Base-by-base conservation (phyloP, 495 filamentous ascomycete genomes). In the Talaromyces adpressus region DNA sequence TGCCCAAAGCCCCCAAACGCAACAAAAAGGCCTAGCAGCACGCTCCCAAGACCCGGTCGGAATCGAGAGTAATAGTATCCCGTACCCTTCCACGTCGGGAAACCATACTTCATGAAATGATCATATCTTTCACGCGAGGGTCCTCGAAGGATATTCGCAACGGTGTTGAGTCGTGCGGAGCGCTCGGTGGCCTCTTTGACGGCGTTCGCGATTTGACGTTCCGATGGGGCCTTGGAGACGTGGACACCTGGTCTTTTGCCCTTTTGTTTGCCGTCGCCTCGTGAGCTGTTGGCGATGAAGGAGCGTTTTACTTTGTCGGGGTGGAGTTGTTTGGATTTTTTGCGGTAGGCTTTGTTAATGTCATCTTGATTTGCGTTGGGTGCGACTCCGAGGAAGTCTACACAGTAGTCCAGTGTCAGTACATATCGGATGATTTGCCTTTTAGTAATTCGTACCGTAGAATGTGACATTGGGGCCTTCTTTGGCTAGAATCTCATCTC, bases 41-140 rank as follows among this genome's bases (percentile, higher is more conserved):
- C 94, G 9, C 88, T 87, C 20, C 90, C 91, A 9, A 97, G 78
- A 11, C 94, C 94, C 1, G 94, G 94, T 29, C 94, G 85, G 82
- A 91, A 97, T 6, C 94, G 88, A 61, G 82, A 87, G 77, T 98
- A 99, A 81, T 97, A 98, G 81, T 98, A 99, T 60, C 93, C 95
- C 18, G 94, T 97, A 36, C 95, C 94, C 73, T 90, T 91, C 94
- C 95, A 98, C 57, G 84, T 86, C 11, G 94, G 94, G 76, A 99
- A 99, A 22, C 94, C 94, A 76, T 97, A 91, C 69, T 80, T 82
- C 61, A 99, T 79, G 79, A 99, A 99, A 73, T 97, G 86, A 73
- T 99, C 93, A 73, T 99, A 99, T 59, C 95, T 89, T 68, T 90
- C 91, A 49, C 95, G 85, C 22, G 78, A 78, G 2, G 86, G 78